Base-by-base conservation (phyloP, 768 basidiomycete species). In the Tulasnella calospora region DNA sequence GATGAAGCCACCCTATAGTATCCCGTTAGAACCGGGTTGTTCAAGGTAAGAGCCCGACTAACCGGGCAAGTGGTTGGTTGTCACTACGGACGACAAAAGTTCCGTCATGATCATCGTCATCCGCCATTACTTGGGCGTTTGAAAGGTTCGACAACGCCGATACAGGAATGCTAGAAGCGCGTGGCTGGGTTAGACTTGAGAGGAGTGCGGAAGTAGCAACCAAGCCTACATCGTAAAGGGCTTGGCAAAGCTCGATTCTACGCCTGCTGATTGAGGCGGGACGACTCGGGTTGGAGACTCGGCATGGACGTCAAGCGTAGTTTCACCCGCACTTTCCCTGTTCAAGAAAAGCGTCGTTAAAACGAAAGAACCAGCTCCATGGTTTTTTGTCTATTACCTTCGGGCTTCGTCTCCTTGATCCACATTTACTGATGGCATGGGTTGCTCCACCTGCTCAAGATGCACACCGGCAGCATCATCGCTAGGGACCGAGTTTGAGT, bases 71-170 rank as follows among this genome's bases (percentile, higher is more conserved):
- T 30, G 23, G 30, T 61, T 61, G 57, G 30, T 61, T 30, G 19
- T 72, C 71, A 36, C 38, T 72, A 30, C 73, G 73, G 23, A 74
- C 73, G 41, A 51, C 74, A 15, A 76, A 41, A 10, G 55, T 27
- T n/a, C 74, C 74, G 40, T 55, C 74, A n/a, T 38, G 36, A 17
- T 57, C 51, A 61, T 76, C 74, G 74, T 76, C 74, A 57, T 76
- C 74, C 17, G 40, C 74, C 8, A 27, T n/a, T 35, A 76, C 74
- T 40, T 76, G 46, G 27, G 46, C 57, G 19, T 76, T 44, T n/a
- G 35, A 36, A 51, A 76, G 44, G 3, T 38, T 55, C 30, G 74
- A 76, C 40, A 76, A 76, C 15, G 74, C 44, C 21, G n/a, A 51
- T 27, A 76, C 74, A 1, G 55, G 33, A n/a, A 10, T n/a, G 33